Evolutionary conservation across 2,329 filamentous ascomycete genomes (phyloP), one percentile per base, ranked within the genome.

Genomic region (Colletotrichum sp.): DNA sequence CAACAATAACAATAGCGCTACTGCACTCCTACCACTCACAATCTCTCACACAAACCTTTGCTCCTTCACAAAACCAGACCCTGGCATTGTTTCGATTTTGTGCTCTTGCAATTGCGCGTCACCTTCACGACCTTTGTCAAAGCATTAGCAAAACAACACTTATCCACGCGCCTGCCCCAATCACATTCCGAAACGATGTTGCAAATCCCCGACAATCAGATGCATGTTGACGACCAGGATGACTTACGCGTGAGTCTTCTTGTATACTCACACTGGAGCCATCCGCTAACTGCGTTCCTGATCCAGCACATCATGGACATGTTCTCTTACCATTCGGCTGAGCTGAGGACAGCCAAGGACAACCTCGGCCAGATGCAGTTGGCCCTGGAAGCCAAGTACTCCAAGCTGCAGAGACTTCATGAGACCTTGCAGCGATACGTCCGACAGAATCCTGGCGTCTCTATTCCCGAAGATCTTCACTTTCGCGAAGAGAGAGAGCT

Each of bases 181-280:
- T 24, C n/a, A 0, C 38, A 12, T 24, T 51, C 12, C 13, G 43
- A 21, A 13, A 51, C 43, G 13, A 51, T 51, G 43, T 16, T 51
- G 43, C 43, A 51, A 24, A 18, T 11, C 3, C 43, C 43, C 0
- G 6, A 51, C n/a, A 9, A 51, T 1, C 43, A 6, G 11, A 21
- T 51, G 11, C 43, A 24, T 8, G 43, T 51, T 1, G 43, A 51
- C 6, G 43, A 51, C 43, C 43, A 51, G n/a, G 43, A 51, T 13
- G 43, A 51, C n/a, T 24, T 51, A 12, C 43, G n/a, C n/a, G 43
- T 51, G 21, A 21, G 43, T 8, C 6, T 8, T 47, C n/a, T 51
- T 4, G 11, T 21, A 21, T 51, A 13, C 12, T 51, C 6, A 1
- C 43, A 51, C 4, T 0, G 2, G n/a, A 51, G n/a, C n/a, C 1